Conservation (phyloP, 2,329 filamentous ascomycete species). For the Fusarium sororula region DNA sequence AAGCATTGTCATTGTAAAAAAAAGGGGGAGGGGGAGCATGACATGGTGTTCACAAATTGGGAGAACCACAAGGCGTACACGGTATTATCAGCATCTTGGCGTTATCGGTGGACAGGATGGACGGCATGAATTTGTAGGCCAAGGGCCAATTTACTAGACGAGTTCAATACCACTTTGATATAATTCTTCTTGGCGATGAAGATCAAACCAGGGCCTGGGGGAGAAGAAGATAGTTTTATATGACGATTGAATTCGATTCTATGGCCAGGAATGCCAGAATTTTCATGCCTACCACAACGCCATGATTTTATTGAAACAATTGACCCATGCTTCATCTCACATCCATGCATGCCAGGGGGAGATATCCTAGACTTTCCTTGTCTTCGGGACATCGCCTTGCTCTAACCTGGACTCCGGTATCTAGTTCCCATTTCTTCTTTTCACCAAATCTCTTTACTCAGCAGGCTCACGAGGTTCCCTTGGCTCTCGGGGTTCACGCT, state of each 20-base stretch:
- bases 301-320: constrained; percentile 49
- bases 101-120: constrained; percentile 51
- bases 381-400: constrained; percentile 34
- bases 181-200: constrained; percentile 27
- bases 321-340: constrained; percentile 44
- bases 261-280: constrained; percentile 46
- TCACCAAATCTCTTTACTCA: constrained; percentile 23
- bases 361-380: constrained; percentile 36
- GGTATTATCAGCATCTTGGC: constrained; percentile 52
- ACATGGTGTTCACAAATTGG: constrained; percentile 41
- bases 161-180: constrained; percentile 43
- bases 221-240: constrained; percentile 32
- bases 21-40: constrained; percentile 39
- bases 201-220: neutral
- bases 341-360: constrained; percentile 41
- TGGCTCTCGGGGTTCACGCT: constrained; percentile 58
- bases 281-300: constrained; percentile 51
- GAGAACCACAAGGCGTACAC: constrained; percentile 46
- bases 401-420: constrained; percentile 34
- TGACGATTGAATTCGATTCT: constrained; percentile 49
- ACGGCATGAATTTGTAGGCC: constrained; percentile 46
- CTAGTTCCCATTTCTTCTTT: constrained; percentile 28
- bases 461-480: constrained; percentile 57
- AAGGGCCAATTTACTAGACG: constrained; percentile 43
- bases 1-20: constrained; percentile 39